These are phyloP conservation scores for Apiotrichum mycotoxinovorans DNA, from an alignment of 1,284 basidiomycete species.

Conservation along the genomic window DNA sequence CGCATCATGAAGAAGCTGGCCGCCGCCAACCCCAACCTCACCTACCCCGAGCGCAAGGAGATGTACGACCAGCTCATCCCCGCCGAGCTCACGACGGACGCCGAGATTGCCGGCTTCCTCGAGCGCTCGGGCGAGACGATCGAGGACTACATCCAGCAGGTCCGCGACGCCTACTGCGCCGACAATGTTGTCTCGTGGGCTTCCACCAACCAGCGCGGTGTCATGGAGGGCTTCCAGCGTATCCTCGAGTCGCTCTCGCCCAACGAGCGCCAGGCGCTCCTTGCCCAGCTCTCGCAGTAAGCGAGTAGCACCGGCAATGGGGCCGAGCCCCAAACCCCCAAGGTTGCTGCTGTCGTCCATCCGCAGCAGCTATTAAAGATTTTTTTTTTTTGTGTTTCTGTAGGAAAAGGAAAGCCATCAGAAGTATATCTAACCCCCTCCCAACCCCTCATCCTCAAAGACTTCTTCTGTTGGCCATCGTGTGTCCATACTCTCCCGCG, in stretches of 20 bases:
- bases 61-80: slow-evolving; percentile 42
- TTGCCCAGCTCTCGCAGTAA: slow-evolving; percentile 45
- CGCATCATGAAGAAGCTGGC: slow-evolving; percentile 49
- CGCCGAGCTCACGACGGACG: slow-evolving; percentile 35
- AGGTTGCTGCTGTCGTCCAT: no score
- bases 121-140: slow-evolving; percentile 41
- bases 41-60: slow-evolving; percentile 43
- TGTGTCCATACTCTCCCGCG: not conserved
- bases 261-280: slow-evolving; percentile 64
- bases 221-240: slow-evolving; percentile 42
- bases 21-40: slow-evolving; percentile 46
- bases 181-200: slow-evolving; percentile 43
- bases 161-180: slow-evolving; percentile 42
- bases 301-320: no score
- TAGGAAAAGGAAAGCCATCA: not conserved
- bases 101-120: slow-evolving; percentile 47
- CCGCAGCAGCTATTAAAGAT: not conserved
- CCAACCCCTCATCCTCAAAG: no score
- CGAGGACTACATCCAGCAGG: slow-evolving; percentile 36
- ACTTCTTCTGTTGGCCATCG: not conserved
- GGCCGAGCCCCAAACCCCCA: no score
- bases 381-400: not conserved
- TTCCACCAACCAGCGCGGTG: slow-evolving; percentile 42
- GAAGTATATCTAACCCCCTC: no score
- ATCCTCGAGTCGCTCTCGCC: slow-evolving; percentile 62